A percentile compares a stretch with the other conserved stretches of the same genome.
phyloP scores from a whole-genome alignment of 257 asterid genomes.

The Scutellaria galericulata region DNA sequence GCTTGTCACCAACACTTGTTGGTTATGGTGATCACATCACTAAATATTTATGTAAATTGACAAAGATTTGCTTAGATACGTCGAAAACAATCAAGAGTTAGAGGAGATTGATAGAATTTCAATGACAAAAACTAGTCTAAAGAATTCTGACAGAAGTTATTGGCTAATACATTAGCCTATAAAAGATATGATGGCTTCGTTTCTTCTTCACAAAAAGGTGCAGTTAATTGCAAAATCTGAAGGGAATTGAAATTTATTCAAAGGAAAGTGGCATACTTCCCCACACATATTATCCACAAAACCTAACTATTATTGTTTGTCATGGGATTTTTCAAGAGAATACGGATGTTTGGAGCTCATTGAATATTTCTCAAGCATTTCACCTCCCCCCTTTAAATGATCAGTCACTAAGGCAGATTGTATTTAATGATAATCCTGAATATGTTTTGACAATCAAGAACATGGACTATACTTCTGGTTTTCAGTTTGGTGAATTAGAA shows the following conservation, averaged over 20 bases:
- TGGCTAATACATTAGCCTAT: conserved; percentile 58
- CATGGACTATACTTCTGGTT: conserved; percentile 67
- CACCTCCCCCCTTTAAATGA: conserved; percentile 89
- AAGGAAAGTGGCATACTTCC: conserved; percentile 42
- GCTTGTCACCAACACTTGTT: conserved; percentile 75
- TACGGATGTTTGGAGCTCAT: conserved; percentile 69
- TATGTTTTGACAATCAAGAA: conserved; percentile 44
- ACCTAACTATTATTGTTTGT: conserved; percentile 81
- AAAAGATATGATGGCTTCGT: conserved; percentile 42
- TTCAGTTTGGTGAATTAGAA: conserved; percentile 70
- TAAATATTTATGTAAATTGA: conserved; percentile 58
- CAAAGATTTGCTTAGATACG: conserved; percentile 46
- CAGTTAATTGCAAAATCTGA: conserved; percentile 32
- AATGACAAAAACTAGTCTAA: conserved; percentile 43
- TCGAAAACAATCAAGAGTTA: conserved; percentile 39
- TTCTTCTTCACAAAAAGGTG: conserved; percentile 40
- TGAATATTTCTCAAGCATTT: conserved; percentile 74
- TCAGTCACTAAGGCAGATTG: conserved; percentile 70
- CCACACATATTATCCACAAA: conserved; percentile 59
- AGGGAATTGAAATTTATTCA: conserved; percentile 34
- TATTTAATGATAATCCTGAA: conserved; percentile 54
- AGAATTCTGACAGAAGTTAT: conserved; percentile 68
- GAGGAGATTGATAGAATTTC: conserved; percentile 36
- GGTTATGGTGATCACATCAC: conserved; percentile 78
- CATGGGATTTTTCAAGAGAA: conserved; percentile 54